Evolutionary conservation across 495 filamentous ascomycete species (phyloP).

Genomic region (Rostrohypoxylon terebratum): DNA sequence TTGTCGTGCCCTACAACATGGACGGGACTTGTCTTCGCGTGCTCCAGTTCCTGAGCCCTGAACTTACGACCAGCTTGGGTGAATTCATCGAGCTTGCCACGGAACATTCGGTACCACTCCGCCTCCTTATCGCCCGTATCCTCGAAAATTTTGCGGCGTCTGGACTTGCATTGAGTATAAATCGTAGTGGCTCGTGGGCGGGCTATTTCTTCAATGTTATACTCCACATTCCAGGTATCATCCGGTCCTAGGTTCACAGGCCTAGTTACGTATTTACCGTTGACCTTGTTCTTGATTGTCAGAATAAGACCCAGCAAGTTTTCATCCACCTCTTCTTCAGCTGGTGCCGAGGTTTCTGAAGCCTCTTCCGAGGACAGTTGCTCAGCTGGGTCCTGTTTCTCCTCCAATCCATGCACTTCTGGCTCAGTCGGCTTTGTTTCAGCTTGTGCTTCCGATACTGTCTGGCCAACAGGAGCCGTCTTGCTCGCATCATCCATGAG

Average conservation of each 20-base stretch:
- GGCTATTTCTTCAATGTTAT: conserved; percentile 71
- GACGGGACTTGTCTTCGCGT: conserved; percentile 40
- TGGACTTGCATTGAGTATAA: conserved; percentile 62
- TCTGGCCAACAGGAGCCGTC: conserved; percentile 2
- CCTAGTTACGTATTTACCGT: conserved; percentile 71
- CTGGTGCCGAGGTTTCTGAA: not conserved
- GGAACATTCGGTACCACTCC: conserved; percentile 55
- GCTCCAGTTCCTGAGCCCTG: conserved; percentile 39
- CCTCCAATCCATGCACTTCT: conserved; percentile 11
- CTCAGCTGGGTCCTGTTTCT: conserved; percentile 12
- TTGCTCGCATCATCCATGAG: conserved; percentile 30
- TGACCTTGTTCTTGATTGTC: conserved; percentile 77
- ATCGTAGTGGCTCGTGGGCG: conserved; percentile 54
- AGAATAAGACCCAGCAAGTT: conserved; percentile 73
- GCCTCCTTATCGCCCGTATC: conserved; percentile 51
- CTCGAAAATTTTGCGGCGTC: conserved; percentile 61
- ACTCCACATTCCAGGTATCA: conserved; percentile 76
- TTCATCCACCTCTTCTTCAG: conserved; percentile 31
- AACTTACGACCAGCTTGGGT: conserved; percentile 47
- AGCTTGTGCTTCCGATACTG: conserved; percentile 14
- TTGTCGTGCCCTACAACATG: conserved; percentile 46
- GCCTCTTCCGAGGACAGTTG: conserved; percentile 15
- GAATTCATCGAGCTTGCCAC: conserved; percentile 44
- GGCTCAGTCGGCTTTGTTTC: conserved; percentile 3
- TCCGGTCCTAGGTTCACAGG: conserved; percentile 60